Conservation (phyloP, 805 yeast species). For the Candida insectalens region DNA sequence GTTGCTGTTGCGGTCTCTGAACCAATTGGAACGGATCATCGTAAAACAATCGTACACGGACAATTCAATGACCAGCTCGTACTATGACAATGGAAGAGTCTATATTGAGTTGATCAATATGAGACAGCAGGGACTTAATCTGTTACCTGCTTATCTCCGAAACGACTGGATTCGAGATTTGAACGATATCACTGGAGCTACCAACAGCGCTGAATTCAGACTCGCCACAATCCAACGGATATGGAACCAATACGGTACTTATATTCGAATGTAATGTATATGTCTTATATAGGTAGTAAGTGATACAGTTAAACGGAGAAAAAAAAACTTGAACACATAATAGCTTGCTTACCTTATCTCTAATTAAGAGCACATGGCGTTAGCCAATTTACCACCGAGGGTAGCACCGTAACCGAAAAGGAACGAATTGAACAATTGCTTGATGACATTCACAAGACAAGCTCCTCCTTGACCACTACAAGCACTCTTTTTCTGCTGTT, state of each 20-base stretch:
- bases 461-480: slow-evolving; percentile 1
- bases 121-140: slow-evolving; percentile 34
- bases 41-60: slow-evolving; percentile 1
- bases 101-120: slow-evolving; percentile 58
- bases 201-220: slow-evolving; percentile 26
- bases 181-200: slow-evolving; percentile 39
- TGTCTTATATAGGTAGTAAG: no score
- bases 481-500: slow-evolving; percentile 24
- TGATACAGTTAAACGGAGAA: no score
- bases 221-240: slow-evolving; percentile 43
- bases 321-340: no score
- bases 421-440: slow-evolving; percentile 85
- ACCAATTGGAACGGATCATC: slow-evolving; percentile 26
- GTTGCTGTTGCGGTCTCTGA: slow-evolving; percentile 35
- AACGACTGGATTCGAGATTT: slow-evolving; percentile 56
- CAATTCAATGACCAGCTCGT: slow-evolving; percentile 8
- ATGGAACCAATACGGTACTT: slow-evolving; percentile 47
- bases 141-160: slow-evolving; percentile 41
- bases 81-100: slow-evolving; percentile 45
- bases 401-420: slow-evolving; percentile 97
- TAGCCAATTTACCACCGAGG: slow-evolving; percentile 73
- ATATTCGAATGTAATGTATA: slow-evolving; percentile 4
- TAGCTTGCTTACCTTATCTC: no score
- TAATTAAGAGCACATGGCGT: slow-evolving; percentile 44
- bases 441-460: slow-evolving; percentile 42